Evolutionary conservation across 192 early-diverging fungal species (phyloP), one percentile per base, ranked within the genome.

Genomic region (Tieghemiomyces parasiticus): DNA sequence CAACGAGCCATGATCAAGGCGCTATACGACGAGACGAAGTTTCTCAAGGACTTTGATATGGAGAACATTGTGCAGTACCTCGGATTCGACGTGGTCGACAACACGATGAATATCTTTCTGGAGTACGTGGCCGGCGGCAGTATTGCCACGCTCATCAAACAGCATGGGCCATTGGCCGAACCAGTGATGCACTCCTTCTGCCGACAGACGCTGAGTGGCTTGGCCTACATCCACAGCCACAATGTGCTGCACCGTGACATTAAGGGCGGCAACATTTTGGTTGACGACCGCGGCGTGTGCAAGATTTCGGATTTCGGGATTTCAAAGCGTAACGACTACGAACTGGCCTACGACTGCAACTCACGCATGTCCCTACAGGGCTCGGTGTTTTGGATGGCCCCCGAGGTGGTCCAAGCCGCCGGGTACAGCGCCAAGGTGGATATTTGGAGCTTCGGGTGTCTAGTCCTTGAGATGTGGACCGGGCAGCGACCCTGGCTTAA

Each of bases 281-380:
- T 89, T 2, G 80, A 89, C 63, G 78, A 88, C 44, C 72, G 81
- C n/a, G 88, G 88, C 29, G 77, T 87, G 8, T 91, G 90, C 58
- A 97, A 97, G 71, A 97, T 97, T 30, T 88, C 88, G 19, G 94
- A 97, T 67, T 97, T 97, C 78, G 94, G 94, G 16, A 85, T 95
- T 20, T 95, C 92, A 32, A 74, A 82, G 61, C 87, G 77, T 58
- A 64, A 72, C 46, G 60, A 54, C 46, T 46, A 60, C 45, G 47
- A 58, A 13, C 22, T 56, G 44, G 59, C 51, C 4, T 50, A 35
- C n/a, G 47, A 54, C 61, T 42, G 62, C 35, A 65, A 65, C 69
- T 63, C 67, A 32, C 67, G 76, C 34, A 72, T 69, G 48, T 76
- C 80, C 0, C 63, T 89, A 19, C 77, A 85, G 60, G 89, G 89